Percentiles rank a stretch among this genome's conserved stretches.
Conservation (phyloP, 2,329 filamentous ascomycete genomes). For the Dryadomyces sulphureus region DNA sequence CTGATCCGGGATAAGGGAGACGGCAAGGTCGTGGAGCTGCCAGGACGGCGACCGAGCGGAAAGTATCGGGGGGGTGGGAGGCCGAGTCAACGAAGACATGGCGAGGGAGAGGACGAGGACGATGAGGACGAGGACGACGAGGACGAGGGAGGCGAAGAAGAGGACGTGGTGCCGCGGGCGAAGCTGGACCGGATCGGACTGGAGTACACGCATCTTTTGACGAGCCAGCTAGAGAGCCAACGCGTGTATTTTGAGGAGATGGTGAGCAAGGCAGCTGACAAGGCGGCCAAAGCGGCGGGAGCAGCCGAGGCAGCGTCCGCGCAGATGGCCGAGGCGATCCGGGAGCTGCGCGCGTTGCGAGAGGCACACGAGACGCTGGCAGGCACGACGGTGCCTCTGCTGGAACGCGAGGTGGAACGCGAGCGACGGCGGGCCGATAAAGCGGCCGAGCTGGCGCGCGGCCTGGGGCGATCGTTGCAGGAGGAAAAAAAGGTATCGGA, state of each 20-base stretch:
- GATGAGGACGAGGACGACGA: constrained; percentile 5
- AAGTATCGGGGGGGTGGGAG: background rate
- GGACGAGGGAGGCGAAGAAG: constrained; percentile 17
- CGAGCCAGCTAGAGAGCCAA: constrained; percentile 84
- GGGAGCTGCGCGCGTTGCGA: constrained; percentile 37
- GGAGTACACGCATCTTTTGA: constrained; percentile 89
- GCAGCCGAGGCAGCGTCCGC: constrained; percentile 47
- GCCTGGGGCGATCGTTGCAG: constrained; percentile 57
- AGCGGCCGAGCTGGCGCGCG: constrained; percentile 61
- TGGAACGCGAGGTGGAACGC: constrained; percentile 61
- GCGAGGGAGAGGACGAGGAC: constrained; percentile 3
- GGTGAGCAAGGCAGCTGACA: constrained; percentile 76
- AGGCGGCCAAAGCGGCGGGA: constrained; percentile 60
- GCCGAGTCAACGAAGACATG: background rate
- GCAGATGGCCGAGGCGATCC: constrained; percentile 31
- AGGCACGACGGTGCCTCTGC: constrained; percentile 42
- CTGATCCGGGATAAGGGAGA: constrained; percentile 89
- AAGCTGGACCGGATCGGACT: constrained; percentile 67
- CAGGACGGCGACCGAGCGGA: constrained; percentile 24
- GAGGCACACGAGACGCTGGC: constrained; percentile 35
- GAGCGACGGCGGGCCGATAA: constrained; percentile 54
- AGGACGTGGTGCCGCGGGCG: constrained; percentile 52
- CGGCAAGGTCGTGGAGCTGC: constrained; percentile 84
- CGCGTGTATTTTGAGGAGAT: constrained; percentile 89
- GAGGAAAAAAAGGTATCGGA: constrained; percentile 81